Evolutionary conservation across 768 basidiomycete genomes (phyloP), one percentile per base, ranked within the genome.

Genomic region (Royoungia palumana): DNA sequence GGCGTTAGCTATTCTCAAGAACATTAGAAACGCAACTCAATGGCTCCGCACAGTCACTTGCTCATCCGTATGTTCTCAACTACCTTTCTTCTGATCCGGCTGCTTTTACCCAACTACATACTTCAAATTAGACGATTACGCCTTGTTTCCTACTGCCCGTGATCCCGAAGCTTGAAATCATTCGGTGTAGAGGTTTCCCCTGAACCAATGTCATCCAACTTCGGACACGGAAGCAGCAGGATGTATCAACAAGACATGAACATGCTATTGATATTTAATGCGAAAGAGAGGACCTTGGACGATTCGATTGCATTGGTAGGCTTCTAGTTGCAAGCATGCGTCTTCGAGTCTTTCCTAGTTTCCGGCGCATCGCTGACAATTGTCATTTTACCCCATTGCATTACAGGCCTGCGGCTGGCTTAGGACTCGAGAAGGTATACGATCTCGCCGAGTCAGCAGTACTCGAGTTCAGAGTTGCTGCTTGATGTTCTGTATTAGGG

Each of bases 121-220:
- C 6, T 10, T 16, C 32, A 17, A 39, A 3, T 9, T 32, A 32
- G 32, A 32, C 32, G 32, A 32, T 14, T 32, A 14, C 6, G 32
- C 16, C 32, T 32, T 32, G 32, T 28, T 12, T 6, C 32, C 13
- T 7, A 8, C 32, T 14, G 16, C 32, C 13, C 32, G 16, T 32
- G 32, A 32, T 32, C 5, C 4, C 32, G 7, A n/a, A n/a, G 16
- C 16, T 13, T 4, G 14, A 32, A 2, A 6, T 32, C 32, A 2
- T 32, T 32, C 6, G 32, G 32, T 28, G 42, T 35, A 2, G 61
- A 63, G 10, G 52, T 49, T 27, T 19, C 47, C 1, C 70, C 70
- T 24, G 58, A 63, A 37, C 70, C 67, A 8, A 34, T 71, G 25
- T 55, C 68, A 20, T 50, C 63, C 5, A 72, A 68, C 56, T 69